phyloP scores from a whole-genome alignment of 352 stramenopile species.

The Thalassiosira mediterranea region DNA sequence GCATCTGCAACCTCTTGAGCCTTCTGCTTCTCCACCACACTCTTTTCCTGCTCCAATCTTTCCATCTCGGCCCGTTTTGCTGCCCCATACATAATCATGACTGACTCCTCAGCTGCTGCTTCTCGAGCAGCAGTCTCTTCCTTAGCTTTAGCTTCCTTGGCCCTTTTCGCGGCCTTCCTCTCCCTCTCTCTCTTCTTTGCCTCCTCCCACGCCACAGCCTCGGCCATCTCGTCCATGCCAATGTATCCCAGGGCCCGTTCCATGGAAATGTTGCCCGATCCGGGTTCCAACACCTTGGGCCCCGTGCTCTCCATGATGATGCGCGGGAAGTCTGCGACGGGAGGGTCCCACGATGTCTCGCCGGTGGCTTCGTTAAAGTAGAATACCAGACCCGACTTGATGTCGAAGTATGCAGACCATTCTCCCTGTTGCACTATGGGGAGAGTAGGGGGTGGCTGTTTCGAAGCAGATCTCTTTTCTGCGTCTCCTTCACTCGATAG shows the following conservation, averaged over 20 bases:
- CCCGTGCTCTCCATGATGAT: constrained; percentile 27
- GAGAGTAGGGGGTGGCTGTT: not conserved
- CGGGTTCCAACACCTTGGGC: constrained; percentile 23
- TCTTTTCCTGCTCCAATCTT: constrained; percentile 20
- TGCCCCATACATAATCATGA: constrained; percentile 8
- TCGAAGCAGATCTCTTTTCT: not conserved
- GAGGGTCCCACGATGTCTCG: constrained; percentile 40
- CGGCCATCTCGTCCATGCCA: constrained; percentile 21
- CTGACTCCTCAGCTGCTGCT: not conserved
- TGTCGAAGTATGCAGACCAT: constrained; percentile 45
- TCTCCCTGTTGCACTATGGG: constrained; percentile 37
- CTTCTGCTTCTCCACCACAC: constrained; percentile 17
- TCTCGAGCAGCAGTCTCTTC: constrained; percentile 8
- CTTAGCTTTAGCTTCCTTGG: constrained; percentile 16
- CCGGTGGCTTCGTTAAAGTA: constrained; percentile 31
- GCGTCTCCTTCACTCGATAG: not conserved
- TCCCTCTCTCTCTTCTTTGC: constrained; percentile 42
- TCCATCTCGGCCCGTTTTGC: constrained; percentile 19
- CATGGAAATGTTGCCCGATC: constrained; percentile 34
- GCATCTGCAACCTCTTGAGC: constrained; percentile 11
- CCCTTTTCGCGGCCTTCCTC: constrained; percentile 35
- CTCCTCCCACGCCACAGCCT: constrained; percentile 37
- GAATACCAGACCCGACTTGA: constrained; percentile 39
- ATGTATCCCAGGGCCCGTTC: constrained; percentile 32
- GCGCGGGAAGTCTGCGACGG: constrained; percentile 18